These are phyloP conservation scores for Boletus subparvulus DNA, from an alignment of 768 basidiomycete genomes.

Conservation along the genomic window DNA sequence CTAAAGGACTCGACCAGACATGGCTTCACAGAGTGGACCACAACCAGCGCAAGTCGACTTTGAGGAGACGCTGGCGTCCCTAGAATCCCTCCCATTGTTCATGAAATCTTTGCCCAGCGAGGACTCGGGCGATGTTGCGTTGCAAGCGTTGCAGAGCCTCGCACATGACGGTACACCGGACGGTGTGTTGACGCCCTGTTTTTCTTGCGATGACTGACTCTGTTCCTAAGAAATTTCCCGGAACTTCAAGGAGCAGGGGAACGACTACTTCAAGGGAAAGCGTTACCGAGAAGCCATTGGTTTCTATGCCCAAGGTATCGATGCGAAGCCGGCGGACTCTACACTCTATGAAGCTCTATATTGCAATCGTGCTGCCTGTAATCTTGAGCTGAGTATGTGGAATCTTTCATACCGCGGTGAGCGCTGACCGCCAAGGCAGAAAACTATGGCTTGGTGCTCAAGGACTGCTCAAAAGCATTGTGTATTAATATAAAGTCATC, in stretches of 20 bases:
- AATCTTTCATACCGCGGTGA: background rate
- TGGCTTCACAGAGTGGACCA: slow-evolving; percentile 27
- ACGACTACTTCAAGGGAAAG: slow-evolving; percentile 89
- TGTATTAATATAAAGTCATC: slow-evolving; percentile 58
- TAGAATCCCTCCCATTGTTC: slow-evolving; percentile 83
- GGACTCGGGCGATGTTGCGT: slow-evolving; percentile 54
- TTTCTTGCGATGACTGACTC: background rate
- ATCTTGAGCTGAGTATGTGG: slow-evolving; percentile 77
- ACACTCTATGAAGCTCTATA: slow-evolving; percentile 64
- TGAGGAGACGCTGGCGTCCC: slow-evolving; percentile 40
- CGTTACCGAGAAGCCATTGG: slow-evolving; percentile 82
- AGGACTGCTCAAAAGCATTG: slow-evolving; percentile 79
- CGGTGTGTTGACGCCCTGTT: slow-evolving; percentile 55
- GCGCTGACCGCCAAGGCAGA: slow-evolving; percentile 43
- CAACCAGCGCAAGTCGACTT: slow-evolving; percentile 20
- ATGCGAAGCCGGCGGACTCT: slow-evolving; percentile 72
- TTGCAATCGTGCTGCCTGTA: slow-evolving; percentile 91
- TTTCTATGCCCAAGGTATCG: slow-evolving; percentile 90
- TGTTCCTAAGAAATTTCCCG: slow-evolving; percentile 69
- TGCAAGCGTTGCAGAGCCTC: slow-evolving; percentile 84
- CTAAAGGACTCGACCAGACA: background rate
- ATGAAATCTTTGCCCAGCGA: slow-evolving; percentile 85
- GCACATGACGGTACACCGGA: slow-evolving; percentile 90
- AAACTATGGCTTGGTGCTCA: slow-evolving; percentile 84
- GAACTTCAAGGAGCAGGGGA: slow-evolving; percentile 95